A percentile compares a stretch with the other conserved stretches of the same genome.
Conservation (phyloP, 2,329 filamentous ascomycete species). For the Phialophora chinensis region DNA sequence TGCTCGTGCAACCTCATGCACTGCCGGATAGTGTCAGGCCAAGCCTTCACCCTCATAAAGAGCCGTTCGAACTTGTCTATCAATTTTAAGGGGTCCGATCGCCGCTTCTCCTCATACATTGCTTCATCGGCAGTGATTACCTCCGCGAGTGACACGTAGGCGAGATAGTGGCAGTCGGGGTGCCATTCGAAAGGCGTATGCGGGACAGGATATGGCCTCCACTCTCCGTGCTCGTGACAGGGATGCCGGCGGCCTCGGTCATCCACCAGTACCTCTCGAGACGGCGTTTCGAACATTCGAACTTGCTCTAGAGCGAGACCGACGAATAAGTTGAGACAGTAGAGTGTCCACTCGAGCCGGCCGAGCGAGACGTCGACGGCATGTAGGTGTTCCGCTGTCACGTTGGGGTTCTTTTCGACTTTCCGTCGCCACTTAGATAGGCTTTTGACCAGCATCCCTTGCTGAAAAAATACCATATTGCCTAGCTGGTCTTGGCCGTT, state of each 20-base stretch:
- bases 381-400: conserved; percentile 7
- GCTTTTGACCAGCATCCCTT: conserved; percentile 35
- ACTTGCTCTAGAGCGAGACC: conserved; percentile 35
- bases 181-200: conserved; percentile 39
- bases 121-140: conserved; percentile 25
- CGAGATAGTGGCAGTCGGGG: conserved; percentile 39
- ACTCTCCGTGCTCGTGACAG: conserved; percentile 33
- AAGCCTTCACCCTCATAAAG: conserved; percentile 39
- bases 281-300: conserved; percentile 31
- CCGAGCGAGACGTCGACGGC: conserved; percentile 21
- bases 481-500: conserved; percentile 43
- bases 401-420: conserved; percentile 26
- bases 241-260: conserved; percentile 26
- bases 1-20: conserved; percentile 40
- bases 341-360: conserved; percentile 28
- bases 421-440: conserved; percentile 41
- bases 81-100: conserved; percentile 24
- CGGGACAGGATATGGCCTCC: conserved; percentile 41
- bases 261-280: conserved; percentile 27
- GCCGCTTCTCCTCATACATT: conserved; percentile 25
- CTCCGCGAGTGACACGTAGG: conserved; percentile 35
- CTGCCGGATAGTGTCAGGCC: conserved; percentile 40
- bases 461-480: conserved; percentile 29
- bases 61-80: conserved; percentile 29
- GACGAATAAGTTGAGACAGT: conserved; percentile 26